Conservation (phyloP, 768 basidiomycete species). For the Dacryopinax spathularia region DNA sequence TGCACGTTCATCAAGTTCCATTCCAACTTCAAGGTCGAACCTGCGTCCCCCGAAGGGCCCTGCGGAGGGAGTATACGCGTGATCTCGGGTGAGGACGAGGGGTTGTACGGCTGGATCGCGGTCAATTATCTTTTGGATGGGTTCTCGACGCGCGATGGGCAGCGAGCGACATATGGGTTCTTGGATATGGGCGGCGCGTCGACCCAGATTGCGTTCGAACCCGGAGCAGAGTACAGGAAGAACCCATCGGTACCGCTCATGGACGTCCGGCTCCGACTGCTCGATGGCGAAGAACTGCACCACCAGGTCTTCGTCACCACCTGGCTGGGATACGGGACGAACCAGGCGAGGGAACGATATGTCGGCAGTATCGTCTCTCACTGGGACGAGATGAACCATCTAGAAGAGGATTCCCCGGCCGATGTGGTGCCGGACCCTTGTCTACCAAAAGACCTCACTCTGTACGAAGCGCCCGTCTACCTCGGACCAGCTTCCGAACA, state of each 20-base stretch:
- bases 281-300: slow-evolving; percentile 73
- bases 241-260: slow-evolving; percentile 49
- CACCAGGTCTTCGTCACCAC: slow-evolving; percentile 96
- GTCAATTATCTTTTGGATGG: slow-evolving; percentile 99
- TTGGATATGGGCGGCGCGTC: slow-evolving; percentile 99
- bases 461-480: slow-evolving; percentile 44
- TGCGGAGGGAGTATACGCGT: slow-evolving; percentile 89
- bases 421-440: slow-evolving; percentile 58
- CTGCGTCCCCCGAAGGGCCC: slow-evolving; percentile 50
- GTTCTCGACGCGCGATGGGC: slow-evolving; percentile 38
- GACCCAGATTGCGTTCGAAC: slow-evolving; percentile 97
- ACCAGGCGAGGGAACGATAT: slow-evolving; percentile 90
- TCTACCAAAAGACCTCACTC: slow-evolving; percentile 58
- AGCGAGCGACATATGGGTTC: slow-evolving; percentile 85
- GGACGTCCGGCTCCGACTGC: slow-evolving; percentile 63
- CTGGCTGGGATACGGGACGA: slow-evolving; percentile 97
- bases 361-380: slow-evolving; percentile 50
- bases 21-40: slow-evolving; percentile 66
- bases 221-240: slow-evolving; percentile 39
- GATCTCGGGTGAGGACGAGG: slow-evolving; percentile 96
- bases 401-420: slow-evolving; percentile 5
- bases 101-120: slow-evolving; percentile 96
- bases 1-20: slow-evolving; percentile 62
- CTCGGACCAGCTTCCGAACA: slow-evolving; percentile 29
- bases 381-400: slow-evolving; percentile 32